Evolutionary conservation across 169 alveolate genomes (phyloP).

Genomic region (Plasmodium vinckei): DNA sequence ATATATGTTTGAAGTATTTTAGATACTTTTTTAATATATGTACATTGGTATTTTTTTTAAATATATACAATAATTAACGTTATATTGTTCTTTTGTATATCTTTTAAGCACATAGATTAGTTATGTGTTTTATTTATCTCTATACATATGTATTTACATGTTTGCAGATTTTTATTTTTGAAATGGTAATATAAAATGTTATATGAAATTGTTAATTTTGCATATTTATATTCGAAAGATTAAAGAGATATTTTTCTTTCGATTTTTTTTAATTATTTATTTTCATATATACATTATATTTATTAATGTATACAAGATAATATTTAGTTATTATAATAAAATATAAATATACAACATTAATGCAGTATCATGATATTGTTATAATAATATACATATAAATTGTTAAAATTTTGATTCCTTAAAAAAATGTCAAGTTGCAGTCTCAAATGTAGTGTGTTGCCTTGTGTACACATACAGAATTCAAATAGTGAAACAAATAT

Average conservation of each 20-base stretch:
- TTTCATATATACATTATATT: not conserved
- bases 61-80: conserved; percentile 26
- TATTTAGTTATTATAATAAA: conserved; percentile 3
- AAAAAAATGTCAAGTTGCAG: conserved; percentile 62
- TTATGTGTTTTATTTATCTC: conserved; percentile 20
- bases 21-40: conserved; percentile 12
- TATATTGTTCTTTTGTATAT: conserved; percentile 22
- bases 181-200: conserved; percentile 21
- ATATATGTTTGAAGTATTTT: conserved; percentile 41
- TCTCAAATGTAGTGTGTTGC: conserved; percentile 70
- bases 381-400: conserved; percentile 16
- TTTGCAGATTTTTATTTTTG: conserved; percentile 21
- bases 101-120: conserved; percentile 29
- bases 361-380: conserved; percentile 48
- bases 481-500: conserved; percentile 25
- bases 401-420: conserved; percentile 28
- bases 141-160: conserved; percentile 14
- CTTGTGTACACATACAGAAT: conserved; percentile 61
- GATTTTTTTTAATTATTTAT: conserved; percentile 8
- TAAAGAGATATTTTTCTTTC: conserved; percentile 15
- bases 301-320: conserved; percentile 25
- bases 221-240: conserved; percentile 19
- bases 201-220: conserved; percentile 9
- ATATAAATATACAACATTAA: not conserved
- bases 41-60: conserved; percentile 35